Evolutionary conservation across 495 filamentous ascomycete species (phyloP).

Genomic region (Trichoderma erinaceum): DNA sequence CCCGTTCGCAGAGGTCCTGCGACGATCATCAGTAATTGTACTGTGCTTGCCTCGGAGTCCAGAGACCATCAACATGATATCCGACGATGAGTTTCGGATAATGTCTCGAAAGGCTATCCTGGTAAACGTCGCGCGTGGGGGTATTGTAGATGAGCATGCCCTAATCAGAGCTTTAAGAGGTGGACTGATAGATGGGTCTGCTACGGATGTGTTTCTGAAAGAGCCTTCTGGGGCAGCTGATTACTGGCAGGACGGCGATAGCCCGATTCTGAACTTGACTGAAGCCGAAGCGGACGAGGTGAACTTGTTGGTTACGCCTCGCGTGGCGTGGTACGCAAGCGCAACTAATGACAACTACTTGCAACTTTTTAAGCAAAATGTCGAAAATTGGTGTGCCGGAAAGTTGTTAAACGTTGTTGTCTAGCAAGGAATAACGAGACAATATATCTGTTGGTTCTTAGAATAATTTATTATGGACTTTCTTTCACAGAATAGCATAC

Average conservation of each 20-base stretch:
- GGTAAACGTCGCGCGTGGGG: background rate
- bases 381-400: background rate
- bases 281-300: background rate
- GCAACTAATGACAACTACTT: background rate
- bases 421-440: background rate
- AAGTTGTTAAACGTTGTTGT: background rate
- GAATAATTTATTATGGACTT: too few species aligned
- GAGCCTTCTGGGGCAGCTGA: background rate
- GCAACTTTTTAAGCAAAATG: background rate
- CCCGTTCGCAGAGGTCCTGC: background rate
- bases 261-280: background rate
- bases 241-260: background rate
- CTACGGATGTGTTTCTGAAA: background rate
- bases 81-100: background rate
- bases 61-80: background rate
- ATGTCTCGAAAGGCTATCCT: background rate
- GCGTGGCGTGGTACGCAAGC: background rate
- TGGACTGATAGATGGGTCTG: background rate
- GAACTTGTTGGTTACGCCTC: background rate
- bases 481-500: too few species aligned
- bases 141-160: background rate
- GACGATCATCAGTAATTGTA: background rate
- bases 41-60: background rate
- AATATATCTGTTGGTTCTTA: background rate
- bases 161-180: background rate